A percentile compares a stretch with the other conserved stretches of the same genome.
Evolutionary conservation across 768 basidiomycete genomes (phyloP).

Genomic region (Leccinum broughii): DNA sequence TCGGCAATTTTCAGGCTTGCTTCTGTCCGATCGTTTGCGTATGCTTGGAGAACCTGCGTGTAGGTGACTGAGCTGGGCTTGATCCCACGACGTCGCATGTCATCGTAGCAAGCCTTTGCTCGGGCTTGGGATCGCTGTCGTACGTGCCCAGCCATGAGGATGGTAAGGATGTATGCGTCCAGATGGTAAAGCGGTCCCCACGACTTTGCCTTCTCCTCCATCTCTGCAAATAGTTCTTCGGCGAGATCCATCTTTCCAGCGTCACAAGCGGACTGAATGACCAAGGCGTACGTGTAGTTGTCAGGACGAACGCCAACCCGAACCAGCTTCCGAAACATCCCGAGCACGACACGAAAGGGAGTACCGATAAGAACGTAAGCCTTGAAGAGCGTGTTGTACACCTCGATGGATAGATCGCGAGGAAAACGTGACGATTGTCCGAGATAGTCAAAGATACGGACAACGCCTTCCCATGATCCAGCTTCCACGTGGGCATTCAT

Average conservation of each 20-base stretch:
- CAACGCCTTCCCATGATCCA: slow-evolving; percentile 75
- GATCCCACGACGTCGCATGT: slow-evolving; percentile 68
- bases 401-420: slow-evolving; percentile 51
- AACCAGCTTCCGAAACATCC: slow-evolving; percentile 59
- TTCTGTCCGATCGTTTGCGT: slow-evolving; percentile 48
- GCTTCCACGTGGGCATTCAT: slow-evolving; percentile 84
- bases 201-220: slow-evolving; percentile 49
- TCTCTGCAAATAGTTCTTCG: slow-evolving; percentile 61
- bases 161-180: slow-evolving; percentile 65
- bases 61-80: slow-evolving; percentile 70
- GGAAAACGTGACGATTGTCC: slow-evolving; percentile 36
- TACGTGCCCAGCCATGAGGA: slow-evolving; percentile 74
- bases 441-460: slow-evolving; percentile 68
- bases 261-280: slow-evolving; percentile 84
- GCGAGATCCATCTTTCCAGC: slow-evolving; percentile 64
- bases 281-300: slow-evolving; percentile 62
- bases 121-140: slow-evolving; percentile 47
- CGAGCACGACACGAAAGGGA: slow-evolving; percentile 64
- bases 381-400: slow-evolving; percentile 79
- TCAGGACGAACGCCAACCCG: slow-evolving; percentile 56
- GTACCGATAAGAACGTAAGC: slow-evolving; percentile 81
- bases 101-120: slow-evolving; percentile 67
- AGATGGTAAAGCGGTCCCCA: slow-evolving; percentile 43
- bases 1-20: slow-evolving; percentile 62
- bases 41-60: slow-evolving; percentile 63